Evolutionary conservation across 2,329 filamentous ascomycete genomes (phyloP).

Genomic region (Penicillium sp.): DNA sequence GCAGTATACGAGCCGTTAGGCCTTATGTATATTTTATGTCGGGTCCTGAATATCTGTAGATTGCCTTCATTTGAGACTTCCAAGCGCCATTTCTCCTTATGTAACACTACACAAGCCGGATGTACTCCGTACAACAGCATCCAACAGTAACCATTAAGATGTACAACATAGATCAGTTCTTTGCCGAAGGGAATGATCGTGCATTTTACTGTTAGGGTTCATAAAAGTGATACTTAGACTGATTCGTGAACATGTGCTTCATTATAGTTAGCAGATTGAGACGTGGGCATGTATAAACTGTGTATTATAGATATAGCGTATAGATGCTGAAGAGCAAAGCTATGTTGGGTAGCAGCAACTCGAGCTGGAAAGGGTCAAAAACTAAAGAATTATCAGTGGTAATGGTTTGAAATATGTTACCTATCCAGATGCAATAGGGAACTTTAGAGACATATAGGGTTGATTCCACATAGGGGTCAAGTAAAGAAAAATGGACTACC

Average conservation of each 20-base stretch:
- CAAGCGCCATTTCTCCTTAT: neutral
- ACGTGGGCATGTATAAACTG: neutral
- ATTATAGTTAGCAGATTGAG: neutral
- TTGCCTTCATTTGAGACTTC: neutral
- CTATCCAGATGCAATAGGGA: neutral
- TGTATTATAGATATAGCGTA: neutral
- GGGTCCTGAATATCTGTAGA: neutral
- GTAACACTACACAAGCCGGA: neutral
- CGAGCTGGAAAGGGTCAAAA: neutral
- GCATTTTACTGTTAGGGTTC: constrained; percentile 40
- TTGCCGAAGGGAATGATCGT: constrained; percentile 33
- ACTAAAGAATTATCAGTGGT: neutral
- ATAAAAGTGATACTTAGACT: constrained; percentile 12
- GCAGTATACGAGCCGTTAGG: constrained; percentile 4
- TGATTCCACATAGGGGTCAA: neutral
- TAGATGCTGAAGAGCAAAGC: neutral
- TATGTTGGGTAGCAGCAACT: neutral
- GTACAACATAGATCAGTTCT: neutral
- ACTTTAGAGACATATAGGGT: neutral
- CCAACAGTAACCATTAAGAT: neutral
- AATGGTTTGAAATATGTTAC: neutral
- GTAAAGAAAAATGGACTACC: neutral
- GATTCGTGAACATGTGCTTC: neutral
- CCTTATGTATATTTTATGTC: neutral
- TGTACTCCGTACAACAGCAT: neutral